Evolutionary conservation across 108 stramenopile species (phyloP).

Genomic region (Mayamaea pseudoterrestris): DNA sequence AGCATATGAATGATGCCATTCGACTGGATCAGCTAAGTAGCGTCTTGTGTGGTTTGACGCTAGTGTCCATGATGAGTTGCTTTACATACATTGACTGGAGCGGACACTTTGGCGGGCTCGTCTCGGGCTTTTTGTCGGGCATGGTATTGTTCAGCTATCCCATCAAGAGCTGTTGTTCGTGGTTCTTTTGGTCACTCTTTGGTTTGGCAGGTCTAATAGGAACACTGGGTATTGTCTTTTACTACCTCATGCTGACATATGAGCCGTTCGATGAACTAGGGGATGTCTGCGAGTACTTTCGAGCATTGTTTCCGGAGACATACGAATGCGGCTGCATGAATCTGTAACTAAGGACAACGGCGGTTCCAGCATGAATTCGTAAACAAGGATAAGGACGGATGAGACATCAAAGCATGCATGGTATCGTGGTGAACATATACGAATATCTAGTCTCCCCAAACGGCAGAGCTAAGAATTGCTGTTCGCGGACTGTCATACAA

Average conservation of each 20-base stretch:
- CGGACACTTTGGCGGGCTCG: slow-evolving; percentile 37
- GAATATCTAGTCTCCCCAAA: too few relatives aligned
- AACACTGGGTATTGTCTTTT: slow-evolving; percentile 9
- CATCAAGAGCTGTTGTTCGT: slow-evolving; percentile 15
- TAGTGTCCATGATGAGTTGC: slow-evolving; percentile 20
- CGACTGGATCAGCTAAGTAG: slow-evolving; percentile 23
- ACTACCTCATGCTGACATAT: slow-evolving; percentile 20
- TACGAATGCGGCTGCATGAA: slow-evolving; percentile 64
- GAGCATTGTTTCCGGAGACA: slow-evolving; percentile 49
- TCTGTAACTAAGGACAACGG: too few relatives aligned
- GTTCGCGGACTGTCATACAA: too few relatives aligned
- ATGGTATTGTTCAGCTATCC: slow-evolving; percentile 19
- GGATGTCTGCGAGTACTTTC: slow-evolving; percentile 70
- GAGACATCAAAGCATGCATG: too few relatives aligned
- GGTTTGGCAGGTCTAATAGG: slow-evolving; percentile 18
- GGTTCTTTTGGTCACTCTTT: slow-evolving; percentile 27
- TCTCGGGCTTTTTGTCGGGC: slow-evolving; percentile 30
- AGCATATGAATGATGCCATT: slow-evolving; percentile 4
- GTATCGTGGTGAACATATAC: too few relatives aligned
- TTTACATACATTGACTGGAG: slow-evolving; percentile 40
- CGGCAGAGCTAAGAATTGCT: too few relatives aligned
- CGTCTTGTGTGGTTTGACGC: slow-evolving; percentile 17
- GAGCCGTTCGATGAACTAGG: slow-evolving; percentile 57
- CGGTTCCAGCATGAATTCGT: too few relatives aligned
- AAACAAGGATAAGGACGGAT: too few relatives aligned